A percentile compares a stretch with the other conserved stretches of the same genome.
Conservation (phyloP, 768 basidiomycete genomes). For the Sporobolomyces pararoseus region DNA sequence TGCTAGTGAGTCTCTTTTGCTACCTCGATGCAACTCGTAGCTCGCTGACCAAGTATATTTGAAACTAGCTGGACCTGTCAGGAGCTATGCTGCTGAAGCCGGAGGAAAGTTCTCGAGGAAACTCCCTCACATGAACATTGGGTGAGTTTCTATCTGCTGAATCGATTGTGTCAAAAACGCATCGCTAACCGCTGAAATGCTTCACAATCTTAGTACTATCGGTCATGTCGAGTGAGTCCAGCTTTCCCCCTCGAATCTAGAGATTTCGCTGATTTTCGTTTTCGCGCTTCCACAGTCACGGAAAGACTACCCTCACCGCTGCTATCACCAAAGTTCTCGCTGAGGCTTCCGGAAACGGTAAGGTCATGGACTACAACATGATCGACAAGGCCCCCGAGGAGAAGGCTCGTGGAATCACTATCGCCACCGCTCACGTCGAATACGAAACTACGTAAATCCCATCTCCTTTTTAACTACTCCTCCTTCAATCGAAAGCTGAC, state of each 20-base stretch:
- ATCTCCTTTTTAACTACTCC: background rate
- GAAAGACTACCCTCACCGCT: slow-evolving; percentile 94
- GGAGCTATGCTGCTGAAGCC: slow-evolving; percentile 44
- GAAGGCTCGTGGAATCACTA: slow-evolving; percentile 98
- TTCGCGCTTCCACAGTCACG: slow-evolving; percentile 56
- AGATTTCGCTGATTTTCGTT: background rate
- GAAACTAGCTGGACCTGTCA: slow-evolving; percentile 24
- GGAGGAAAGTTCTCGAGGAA: slow-evolving; percentile 44
- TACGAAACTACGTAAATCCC: slow-evolving; percentile 69
- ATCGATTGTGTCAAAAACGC: background rate
- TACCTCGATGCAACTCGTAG: background rate
- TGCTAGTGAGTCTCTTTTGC: slow-evolving; percentile 10
- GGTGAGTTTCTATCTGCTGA: slow-evolving; percentile 46
- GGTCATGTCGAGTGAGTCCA: slow-evolving; percentile 45
- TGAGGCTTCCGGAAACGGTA: slow-evolving; percentile 57
- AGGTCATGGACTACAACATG: slow-evolving; percentile 90
- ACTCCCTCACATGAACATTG: slow-evolving; percentile 78
- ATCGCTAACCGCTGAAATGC: no score
- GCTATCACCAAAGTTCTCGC: slow-evolving; percentile 92
- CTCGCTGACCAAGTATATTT: background rate
- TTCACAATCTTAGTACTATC: slow-evolving; percentile 22
- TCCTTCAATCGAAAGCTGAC: background rate
- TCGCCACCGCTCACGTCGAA: slow-evolving; percentile 97
- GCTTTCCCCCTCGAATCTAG: background rate
- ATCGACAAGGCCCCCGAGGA: slow-evolving; percentile 99